Evolutionary conservation across 345 rosid genomes (phyloP), one percentile per base, ranked within the genome.

Genomic region (Populus tremula): DNA sequence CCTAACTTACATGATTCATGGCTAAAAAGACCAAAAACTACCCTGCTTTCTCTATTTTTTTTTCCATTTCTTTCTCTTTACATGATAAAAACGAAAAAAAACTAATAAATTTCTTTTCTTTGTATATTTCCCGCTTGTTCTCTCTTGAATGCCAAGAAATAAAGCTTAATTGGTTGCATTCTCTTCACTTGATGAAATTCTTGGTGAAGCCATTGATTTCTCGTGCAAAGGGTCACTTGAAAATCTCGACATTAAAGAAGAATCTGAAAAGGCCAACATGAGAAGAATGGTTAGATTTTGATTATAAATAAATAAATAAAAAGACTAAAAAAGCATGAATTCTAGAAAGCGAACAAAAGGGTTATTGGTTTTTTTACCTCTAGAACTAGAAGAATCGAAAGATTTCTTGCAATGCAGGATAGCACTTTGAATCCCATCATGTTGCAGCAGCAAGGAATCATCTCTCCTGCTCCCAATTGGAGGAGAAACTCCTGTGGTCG

Each of bases 361-460:
- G 6, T 2, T 23, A n/a, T 31, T 0, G 8, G n/a, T 3, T 10
- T 16, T 33, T 10, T 9, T 50, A 82, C 84, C 84, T 68, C 76
- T 69, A 3, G 78, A 69, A 61, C 76, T 69, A 3, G 78, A 69
- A 61, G 84, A 77, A 41, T 82, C 73, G 69, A 77, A 82, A 63
- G 84, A 82, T 50, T 70, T 74, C 81, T 82, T 82, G 81, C 84
- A 82, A 70, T 82, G 84, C n/a, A 77, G 72, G 25, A 82, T 82
- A 35, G 84, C 84, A 56, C 84, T 70, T 64, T 82, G 84, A 17
- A 82, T 82, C 21, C 84, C 81, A 41, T 82, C 84, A 63, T 77
- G 50, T 25, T 77, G 84, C 31, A 82, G 71, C 16, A 74, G 73
- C 36, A 82, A 69, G 2, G 82, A 78, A 61, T 82, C 82, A 21